Base-by-base conservation (phyloP, 331 rosid species). In the Rosa hybrid region DNA sequence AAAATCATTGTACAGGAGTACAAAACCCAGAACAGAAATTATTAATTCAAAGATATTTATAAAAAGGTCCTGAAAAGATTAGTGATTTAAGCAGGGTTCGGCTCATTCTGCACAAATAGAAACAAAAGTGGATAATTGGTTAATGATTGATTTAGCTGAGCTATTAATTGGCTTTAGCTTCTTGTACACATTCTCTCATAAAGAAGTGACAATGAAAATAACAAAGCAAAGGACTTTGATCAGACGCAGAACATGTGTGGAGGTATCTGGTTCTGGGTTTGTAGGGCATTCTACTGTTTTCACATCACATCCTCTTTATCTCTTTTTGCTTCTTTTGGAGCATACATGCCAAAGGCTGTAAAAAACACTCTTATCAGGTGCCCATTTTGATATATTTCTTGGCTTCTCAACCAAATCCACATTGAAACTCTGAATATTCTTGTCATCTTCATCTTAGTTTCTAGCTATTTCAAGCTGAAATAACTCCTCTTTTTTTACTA, bases 281-380 rank as follows among this genome's bases (percentile, higher is more conserved):
- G 88, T 71, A 76, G 75, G 56, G 83, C 72, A 84, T 21, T 82
- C 11, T 71, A 67, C 85, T 76, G 77, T 17, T 72, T 30, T 30
- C 64, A 34, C 50, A 34, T 30, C 51, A 56, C 50, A 56, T 65
- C 73, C 56, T 56, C 71, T 72, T 68, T 68, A 20, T 68, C 23
- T 67, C 12, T 13, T 34, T 78, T 79, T 60, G 54, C 70, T 77
- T 71, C 49, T 68, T 81, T 78, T 65, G 60, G 57, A 8, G 84
- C 78, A 67, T 50, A 65, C 76, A 39, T 72, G 80, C 74, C 74
- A 67, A 84, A 72, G 85, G 64, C 80, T 77, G 84, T 76, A 12
- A 76, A 70, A 74, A 14, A 30, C 79, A 60, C 75, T 83, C 42
- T 27, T 27, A 27, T 27, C 30, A 27, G 30, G 49, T 27, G 48